Evolutionary conservation across 164 flowering plant species (phyloP).

Genomic region (Piper longum): DNA sequence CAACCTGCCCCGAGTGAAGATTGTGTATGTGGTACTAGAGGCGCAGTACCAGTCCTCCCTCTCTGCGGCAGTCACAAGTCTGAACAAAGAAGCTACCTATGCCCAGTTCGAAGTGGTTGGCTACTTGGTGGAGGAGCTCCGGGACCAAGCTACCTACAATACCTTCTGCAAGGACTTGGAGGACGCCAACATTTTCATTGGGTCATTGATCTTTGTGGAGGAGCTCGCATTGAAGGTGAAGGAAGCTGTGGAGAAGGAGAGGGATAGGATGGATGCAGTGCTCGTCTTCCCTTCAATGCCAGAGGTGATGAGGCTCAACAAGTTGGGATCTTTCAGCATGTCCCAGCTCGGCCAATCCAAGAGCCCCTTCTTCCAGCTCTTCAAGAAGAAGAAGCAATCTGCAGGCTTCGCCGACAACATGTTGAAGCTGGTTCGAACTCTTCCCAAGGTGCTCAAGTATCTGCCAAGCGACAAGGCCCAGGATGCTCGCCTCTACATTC

Average conservation of each 20-base stretch:
- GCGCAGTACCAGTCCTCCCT: slow-evolving; percentile 95
- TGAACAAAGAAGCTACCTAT: slow-evolving; percentile 30
- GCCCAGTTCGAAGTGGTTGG: slow-evolving; percentile 86
- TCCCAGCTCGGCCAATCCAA: slow-evolving; percentile 94
- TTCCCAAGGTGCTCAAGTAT: slow-evolving; percentile 96
- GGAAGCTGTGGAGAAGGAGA: slow-evolving; percentile 81
- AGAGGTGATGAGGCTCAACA: slow-evolving; percentile 94
- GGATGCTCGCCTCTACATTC: slow-evolving; percentile 85
- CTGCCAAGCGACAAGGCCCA: slow-evolving; percentile 97
- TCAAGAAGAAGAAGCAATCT: slow-evolving; percentile 78
- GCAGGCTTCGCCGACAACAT: slow-evolving; percentile 91
- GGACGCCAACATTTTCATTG: slow-evolving; percentile 88
- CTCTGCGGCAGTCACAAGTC: slow-evolving; percentile 56
- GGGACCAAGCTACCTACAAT: slow-evolving; percentile 49
- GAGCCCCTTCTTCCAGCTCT: slow-evolving; percentile 87
- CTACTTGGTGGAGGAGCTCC: slow-evolving; percentile 92
- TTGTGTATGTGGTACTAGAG: slow-evolving; percentile 92
- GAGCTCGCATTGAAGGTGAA: slow-evolving; percentile 86
- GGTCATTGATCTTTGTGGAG: slow-evolving; percentile 92
- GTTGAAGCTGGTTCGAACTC: slow-evolving; percentile 93
- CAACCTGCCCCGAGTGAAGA: slow-evolving; percentile 63
- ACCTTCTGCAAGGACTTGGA: slow-evolving; percentile 74
- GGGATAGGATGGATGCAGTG: slow-evolving; percentile 93
- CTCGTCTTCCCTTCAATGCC: slow-evolving; percentile 99
- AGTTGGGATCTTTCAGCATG: slow-evolving; percentile 93